These are phyloP conservation scores for Fusarium clavum DNA, from an alignment of 2,329 filamentous ascomycete genomes.

Conservation along the genomic window DNA sequence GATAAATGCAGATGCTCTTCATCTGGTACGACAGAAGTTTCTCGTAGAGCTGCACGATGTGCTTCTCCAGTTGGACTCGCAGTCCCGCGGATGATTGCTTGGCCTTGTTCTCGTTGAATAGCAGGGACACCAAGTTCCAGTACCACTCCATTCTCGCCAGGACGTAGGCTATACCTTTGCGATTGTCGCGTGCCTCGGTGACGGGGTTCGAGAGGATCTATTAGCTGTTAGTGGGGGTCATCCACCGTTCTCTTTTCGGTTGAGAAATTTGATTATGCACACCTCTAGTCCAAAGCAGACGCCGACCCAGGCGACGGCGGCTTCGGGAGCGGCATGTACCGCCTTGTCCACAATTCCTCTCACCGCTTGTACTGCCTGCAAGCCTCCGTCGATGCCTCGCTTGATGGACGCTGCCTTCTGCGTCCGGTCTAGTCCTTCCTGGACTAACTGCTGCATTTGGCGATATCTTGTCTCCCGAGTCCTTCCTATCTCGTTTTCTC, in stretches of 20 bases:
- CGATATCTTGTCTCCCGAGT: too few species aligned
- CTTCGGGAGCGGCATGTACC: slow-evolving; percentile 48
- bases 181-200: too few species aligned
- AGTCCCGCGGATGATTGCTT: slow-evolving; percentile 9
- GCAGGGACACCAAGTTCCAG: slow-evolving; percentile 47
- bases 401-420: slow-evolving; percentile 43
- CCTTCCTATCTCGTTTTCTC: too few species aligned
- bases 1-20: slow-evolving; percentile 5
- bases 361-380: slow-evolving; percentile 40
- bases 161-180: too few species aligned
- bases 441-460: too few species aligned
- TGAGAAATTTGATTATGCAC: too few species aligned
- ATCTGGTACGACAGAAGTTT: slow-evolving; percentile 11
- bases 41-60: slow-evolving; percentile 4
- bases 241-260: too few species aligned
- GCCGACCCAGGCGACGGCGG: slow-evolving; percentile 48
- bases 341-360: slow-evolving; percentile 45
- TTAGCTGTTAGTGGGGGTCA: too few species aligned
- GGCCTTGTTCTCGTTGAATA: slow-evolving; percentile 43
- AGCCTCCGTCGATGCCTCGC: slow-evolving; percentile 36
- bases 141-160: slow-evolving; percentile 49
- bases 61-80: neutral
- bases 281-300: too few species aligned
- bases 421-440: slow-evolving; percentile 45
- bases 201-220: too few species aligned